These are phyloP conservation scores for Datisca glomerata DNA, from an alignment of 306 rosid species.

Conservation along the genomic window DNA sequence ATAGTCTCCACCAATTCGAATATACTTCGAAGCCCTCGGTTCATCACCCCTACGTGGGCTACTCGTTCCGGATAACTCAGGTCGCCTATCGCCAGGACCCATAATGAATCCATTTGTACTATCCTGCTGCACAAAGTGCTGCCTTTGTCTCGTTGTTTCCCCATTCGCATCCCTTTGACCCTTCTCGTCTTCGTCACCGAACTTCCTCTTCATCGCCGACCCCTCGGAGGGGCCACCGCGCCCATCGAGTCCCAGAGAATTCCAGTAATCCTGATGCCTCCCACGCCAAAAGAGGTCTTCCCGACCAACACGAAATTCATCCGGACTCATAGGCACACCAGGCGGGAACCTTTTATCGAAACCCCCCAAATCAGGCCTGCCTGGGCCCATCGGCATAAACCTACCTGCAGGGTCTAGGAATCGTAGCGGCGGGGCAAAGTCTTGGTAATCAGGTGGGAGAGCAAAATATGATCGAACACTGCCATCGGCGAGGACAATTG, in stretches of 20 bases:
- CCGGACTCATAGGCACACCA: conserved; percentile 25
- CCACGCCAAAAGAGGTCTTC: conserved; percentile 17
- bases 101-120: conserved; percentile 33
- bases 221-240: conserved; percentile 38
- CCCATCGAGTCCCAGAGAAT: conserved; percentile 37
- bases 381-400: conserved; percentile 23
- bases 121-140: conserved; percentile 37
- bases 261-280: conserved; percentile 47
- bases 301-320: conserved; percentile 14
- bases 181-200: conserved; percentile 22
- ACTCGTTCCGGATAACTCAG: conserved; percentile 38
- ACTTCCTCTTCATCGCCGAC: conserved; percentile 51
- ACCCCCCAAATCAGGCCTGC: conserved; percentile 19
- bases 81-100: conserved; percentile 15
- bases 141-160: conserved; percentile 38
- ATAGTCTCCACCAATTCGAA: conserved; percentile 34
- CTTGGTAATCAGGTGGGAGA: conserved; percentile 80
- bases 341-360: conserved; percentile 30
- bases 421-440: conserved; percentile 25
- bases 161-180: conserved; percentile 27
- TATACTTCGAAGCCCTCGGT: conserved; percentile 39
- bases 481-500: conserved; percentile 81
- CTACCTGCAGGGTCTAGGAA: conserved; percentile 21
- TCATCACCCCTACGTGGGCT: conserved; percentile 32
- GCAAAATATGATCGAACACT: conserved; percentile 85